These are phyloP conservation scores for Sporothrix protearum DNA, from an alignment of 2,329 filamentous ascomycete genomes.

Conservation along the genomic window DNA sequence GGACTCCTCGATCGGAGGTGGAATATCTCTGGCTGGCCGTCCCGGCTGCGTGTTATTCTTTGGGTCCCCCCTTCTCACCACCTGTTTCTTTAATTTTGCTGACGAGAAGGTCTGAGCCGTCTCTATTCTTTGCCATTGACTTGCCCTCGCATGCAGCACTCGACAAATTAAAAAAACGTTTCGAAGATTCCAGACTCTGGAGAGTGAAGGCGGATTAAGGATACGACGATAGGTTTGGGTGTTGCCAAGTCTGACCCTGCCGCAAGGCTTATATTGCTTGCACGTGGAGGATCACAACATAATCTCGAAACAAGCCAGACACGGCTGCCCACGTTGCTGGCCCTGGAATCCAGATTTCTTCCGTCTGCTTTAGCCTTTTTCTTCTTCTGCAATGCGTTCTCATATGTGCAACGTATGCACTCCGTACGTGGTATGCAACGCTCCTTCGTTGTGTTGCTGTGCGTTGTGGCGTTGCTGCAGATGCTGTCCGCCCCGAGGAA, in stretches of 20 bases:
- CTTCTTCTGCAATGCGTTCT: background rate
- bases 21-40: background rate
- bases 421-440: background rate
- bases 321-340: background rate
- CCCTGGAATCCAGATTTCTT: background rate
- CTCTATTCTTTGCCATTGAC: background rate
- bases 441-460: no score
- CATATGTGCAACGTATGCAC: background rate
- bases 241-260: background rate
- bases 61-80: no score
- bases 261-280: background rate
- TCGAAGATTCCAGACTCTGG: background rate
- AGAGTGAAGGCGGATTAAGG: background rate
- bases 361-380: no score
- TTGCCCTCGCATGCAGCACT: background rate
- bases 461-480: background rate
- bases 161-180: background rate
- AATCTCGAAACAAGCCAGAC: background rate
- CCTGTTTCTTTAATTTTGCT: background rate
- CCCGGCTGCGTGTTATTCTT: background rate
- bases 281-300: background rate
- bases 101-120: background rate
- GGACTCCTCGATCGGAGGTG: constrained; percentile 12
- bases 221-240: background rate
- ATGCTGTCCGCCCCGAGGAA: background rate